Conservation (phyloP, 495 filamentous ascomycete genomes). For the Halenospora varia region DNA sequence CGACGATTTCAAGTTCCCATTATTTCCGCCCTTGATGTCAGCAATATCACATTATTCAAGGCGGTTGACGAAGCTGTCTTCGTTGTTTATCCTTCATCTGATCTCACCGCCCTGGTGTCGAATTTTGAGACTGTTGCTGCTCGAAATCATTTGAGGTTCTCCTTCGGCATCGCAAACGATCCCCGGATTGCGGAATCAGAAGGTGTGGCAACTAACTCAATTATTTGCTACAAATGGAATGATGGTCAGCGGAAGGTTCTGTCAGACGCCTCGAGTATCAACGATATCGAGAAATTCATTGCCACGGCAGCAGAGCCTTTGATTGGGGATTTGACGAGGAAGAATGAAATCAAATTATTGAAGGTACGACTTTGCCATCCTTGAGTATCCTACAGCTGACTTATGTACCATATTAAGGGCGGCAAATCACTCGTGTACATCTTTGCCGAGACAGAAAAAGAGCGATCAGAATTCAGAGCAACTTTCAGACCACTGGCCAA, state of each 20-base stretch:
- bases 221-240: constrained; percentile 38
- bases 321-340: constrained; percentile 41
- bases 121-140: constrained; percentile 29
- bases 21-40: constrained; percentile 25
- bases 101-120: constrained; percentile 18
- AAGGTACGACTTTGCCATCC: constrained; percentile 24
- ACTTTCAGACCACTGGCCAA: constrained; percentile 39
- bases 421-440: constrained; percentile 44
- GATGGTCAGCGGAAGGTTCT: constrained; percentile 33
- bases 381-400: background rate
- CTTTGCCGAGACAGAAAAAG: constrained; percentile 27
- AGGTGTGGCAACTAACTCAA: constrained; percentile 12
- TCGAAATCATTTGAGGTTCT: constrained; percentile 33
- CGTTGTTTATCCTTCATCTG: constrained; percentile 33
- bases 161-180: constrained; percentile 35
- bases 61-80: constrained; percentile 37
- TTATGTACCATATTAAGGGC: constrained; percentile 25
- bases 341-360: constrained; percentile 39
- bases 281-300: constrained; percentile 34
- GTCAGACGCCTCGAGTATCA: constrained; percentile 27
- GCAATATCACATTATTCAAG: constrained; percentile 31
- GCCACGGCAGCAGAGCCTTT: constrained; percentile 30
- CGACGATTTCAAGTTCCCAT: constrained; percentile 32
- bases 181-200: constrained; percentile 5
- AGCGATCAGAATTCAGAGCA: constrained; percentile 28